Percentiles rank a stretch among this genome's conserved stretches.
Conservation (phyloP, 768 basidiomycete species). For the Naganishia randhawae region DNA sequence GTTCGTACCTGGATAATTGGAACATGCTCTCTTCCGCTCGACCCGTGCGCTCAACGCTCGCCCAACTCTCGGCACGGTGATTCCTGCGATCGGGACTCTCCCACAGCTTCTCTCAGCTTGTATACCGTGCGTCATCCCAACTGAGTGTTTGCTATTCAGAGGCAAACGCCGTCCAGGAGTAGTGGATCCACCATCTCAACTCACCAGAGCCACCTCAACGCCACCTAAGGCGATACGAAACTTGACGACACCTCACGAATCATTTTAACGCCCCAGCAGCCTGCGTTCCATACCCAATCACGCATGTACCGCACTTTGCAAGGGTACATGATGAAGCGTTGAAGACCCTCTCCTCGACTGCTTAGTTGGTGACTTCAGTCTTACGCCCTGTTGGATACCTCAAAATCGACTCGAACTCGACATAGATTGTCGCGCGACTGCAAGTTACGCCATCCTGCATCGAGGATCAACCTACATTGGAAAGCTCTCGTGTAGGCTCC, state of each 20-base stretch:
- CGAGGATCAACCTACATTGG: neutral
- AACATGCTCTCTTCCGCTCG: too few species aligned
- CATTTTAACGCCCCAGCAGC: neutral
- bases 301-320: neutral
- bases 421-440: neutral
- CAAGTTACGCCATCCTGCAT: neutral
- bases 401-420: neutral
- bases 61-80: too few species aligned
- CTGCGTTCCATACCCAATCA: neutral
- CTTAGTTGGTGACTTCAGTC: neutral
- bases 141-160: too few species aligned
- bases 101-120: too few species aligned
- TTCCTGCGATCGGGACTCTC: too few species aligned
- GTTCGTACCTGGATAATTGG: too few species aligned
- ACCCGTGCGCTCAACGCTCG: too few species aligned
- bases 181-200: too few species aligned
- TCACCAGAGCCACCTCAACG: too few species aligned
- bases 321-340: neutral
- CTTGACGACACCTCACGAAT: constrained; percentile 6
- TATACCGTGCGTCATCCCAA: too few species aligned
- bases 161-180: too few species aligned
- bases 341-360: neutral
- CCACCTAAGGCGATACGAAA: too few species aligned
- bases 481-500: neutral
- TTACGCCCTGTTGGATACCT: neutral